Percentiles rank a stretch among this genome's conserved stretches.
Evolutionary conservation across 495 filamentous ascomycete species (phyloP).

Genomic region (Penicillium antarcticum): DNA sequence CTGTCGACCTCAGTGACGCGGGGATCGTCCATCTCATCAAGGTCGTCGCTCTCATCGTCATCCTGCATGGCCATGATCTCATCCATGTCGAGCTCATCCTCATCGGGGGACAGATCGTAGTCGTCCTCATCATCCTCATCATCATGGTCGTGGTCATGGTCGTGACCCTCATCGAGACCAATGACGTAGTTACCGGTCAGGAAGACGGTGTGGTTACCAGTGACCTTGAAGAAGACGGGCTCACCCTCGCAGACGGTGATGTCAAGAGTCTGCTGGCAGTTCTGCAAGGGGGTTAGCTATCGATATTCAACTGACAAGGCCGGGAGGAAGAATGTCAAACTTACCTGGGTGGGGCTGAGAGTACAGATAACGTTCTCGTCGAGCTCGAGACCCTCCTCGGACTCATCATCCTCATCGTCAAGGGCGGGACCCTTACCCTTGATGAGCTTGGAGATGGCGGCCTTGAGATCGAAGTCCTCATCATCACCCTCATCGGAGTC

Average conservation of each 20-base stretch:
- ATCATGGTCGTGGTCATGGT: conserved; percentile 52
- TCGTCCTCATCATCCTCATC: conserved; percentile 69
- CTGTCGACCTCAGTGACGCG: conserved; percentile 81
- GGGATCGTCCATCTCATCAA: conserved; percentile 74
- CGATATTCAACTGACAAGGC: not conserved
- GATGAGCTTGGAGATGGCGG: conserved; percentile 58
- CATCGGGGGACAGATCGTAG: conserved; percentile 79
- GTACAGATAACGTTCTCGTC: conserved; percentile 94
- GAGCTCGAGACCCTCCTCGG: conserved; percentile 63
- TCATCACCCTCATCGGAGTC: conserved; percentile 59
- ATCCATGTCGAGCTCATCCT: conserved; percentile 57
- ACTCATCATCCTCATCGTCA: conserved; percentile 60
- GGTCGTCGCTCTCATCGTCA: conserved; percentile 78
- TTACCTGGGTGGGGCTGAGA: conserved; percentile 77
- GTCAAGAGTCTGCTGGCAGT: conserved; percentile 93
- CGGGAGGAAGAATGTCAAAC: conserved; percentile 9
- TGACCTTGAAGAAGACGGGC: conserved; percentile 84
- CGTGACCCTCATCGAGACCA: conserved; percentile 48
- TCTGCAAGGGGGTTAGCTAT: conserved; percentile 45
- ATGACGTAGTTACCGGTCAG: conserved; percentile 94
- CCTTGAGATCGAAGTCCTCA: conserved; percentile 58
- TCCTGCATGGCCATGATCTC: conserved; percentile 48
- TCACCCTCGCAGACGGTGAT: conserved; percentile 84
- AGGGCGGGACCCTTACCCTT: conserved; percentile 81
- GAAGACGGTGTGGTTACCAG: conserved; percentile 83